Percentiles rank a stretch among this genome's conserved stretches.
These are phyloP conservation scores for Aspergillus hortae DNA, from an alignment of 2,329 filamentous ascomycete species.

Conservation along the genomic window DNA sequence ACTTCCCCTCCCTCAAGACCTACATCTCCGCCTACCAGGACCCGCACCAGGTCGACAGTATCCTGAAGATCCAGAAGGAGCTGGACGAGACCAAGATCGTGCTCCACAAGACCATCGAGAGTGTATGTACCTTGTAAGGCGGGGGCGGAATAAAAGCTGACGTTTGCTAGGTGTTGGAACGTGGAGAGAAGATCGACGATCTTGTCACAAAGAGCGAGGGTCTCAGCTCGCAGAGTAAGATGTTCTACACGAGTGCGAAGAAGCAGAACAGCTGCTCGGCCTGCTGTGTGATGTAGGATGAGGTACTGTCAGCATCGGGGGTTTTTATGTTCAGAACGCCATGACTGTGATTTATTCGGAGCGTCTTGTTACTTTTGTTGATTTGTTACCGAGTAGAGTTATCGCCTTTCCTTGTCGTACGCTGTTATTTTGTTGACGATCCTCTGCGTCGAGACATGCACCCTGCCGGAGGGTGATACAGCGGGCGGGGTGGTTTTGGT, in stretches of 20 bases:
- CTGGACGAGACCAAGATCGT: slow-evolving; percentile 97
- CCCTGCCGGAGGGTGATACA: no score
- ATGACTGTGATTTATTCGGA: slow-evolving; percentile 2
- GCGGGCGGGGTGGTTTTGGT: no score
- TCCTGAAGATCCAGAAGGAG: slow-evolving; percentile 94
- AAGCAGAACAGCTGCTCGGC: slow-evolving; percentile 63
- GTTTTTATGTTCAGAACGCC: background rate
- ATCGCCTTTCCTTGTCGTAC: background rate
- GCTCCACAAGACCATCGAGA: slow-evolving; percentile 91
- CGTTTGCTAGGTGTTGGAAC: slow-evolving; percentile 57
- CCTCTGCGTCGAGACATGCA: no score
- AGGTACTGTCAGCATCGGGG: background rate
- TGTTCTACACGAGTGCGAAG: slow-evolving; percentile 84
- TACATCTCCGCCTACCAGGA: slow-evolving; percentile 81
- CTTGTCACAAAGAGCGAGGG: slow-evolving; percentile 91
- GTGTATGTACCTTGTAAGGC: slow-evolving; percentile 4
- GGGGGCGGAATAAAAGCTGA: background rate
- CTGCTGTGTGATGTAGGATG: slow-evolving; percentile 57
- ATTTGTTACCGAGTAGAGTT: background rate
- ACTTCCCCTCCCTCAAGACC: slow-evolving; percentile 70
- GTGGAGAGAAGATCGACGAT: slow-evolving; percentile 94
- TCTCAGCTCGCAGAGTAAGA: slow-evolving; percentile 87
- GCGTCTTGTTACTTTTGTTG: slow-evolving; percentile 3
- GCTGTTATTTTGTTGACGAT: no score
- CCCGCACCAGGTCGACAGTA: slow-evolving; percentile 82